Conservation (phyloP, 2,329 filamentous ascomycete species). For the Fusarium heterosporum region DNA sequence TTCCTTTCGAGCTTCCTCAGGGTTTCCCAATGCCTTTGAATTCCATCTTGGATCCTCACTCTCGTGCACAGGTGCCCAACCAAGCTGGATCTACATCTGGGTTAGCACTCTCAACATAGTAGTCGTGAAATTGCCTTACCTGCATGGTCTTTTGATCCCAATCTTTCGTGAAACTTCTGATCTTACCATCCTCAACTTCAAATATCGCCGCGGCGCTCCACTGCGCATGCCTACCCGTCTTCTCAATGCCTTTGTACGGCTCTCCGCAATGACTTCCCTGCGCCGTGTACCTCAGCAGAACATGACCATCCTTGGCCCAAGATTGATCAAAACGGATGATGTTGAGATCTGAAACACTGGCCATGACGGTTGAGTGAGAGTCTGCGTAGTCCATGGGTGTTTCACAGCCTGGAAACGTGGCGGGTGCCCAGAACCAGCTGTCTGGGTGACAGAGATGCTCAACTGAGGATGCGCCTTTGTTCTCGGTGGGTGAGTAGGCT, state of each 20-base stretch:
- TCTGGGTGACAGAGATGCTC: slow-evolving; percentile 28
- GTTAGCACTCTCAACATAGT: neutral
- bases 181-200: slow-evolving; percentile 38
- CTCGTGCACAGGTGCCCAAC: slow-evolving; percentile 41
- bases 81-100: slow-evolving; percentile 39
- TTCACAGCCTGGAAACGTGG: slow-evolving; percentile 34
- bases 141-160: slow-evolving; percentile 34
- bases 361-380: slow-evolving; percentile 40
- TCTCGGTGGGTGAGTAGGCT: slow-evolving; percentile 29
- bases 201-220: slow-evolving; percentile 42
- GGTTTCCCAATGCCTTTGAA: slow-evolving; percentile 24
- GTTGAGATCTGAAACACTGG: slow-evolving; percentile 36
- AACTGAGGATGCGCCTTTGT: slow-evolving; percentile 27
- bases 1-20: slow-evolving; percentile 14
- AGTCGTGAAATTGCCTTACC: neutral
- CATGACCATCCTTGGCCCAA: slow-evolving; percentile 43
- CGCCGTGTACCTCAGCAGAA: slow-evolving; percentile 42
- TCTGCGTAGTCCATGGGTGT: slow-evolving; percentile 42
- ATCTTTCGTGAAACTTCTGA: slow-evolving; percentile 32
- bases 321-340: slow-evolving; percentile 42
- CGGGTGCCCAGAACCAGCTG: slow-evolving; percentile 37
- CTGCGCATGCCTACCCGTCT: slow-evolving; percentile 33
- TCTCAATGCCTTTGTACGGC: slow-evolving; percentile 42
- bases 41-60: slow-evolving; percentile 44
- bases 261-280: slow-evolving; percentile 40